These are phyloP conservation scores for Pseudocercospora fijiensis DNA, from an alignment of 2,329 filamentous ascomycete species.

Conservation along the genomic window DNA sequence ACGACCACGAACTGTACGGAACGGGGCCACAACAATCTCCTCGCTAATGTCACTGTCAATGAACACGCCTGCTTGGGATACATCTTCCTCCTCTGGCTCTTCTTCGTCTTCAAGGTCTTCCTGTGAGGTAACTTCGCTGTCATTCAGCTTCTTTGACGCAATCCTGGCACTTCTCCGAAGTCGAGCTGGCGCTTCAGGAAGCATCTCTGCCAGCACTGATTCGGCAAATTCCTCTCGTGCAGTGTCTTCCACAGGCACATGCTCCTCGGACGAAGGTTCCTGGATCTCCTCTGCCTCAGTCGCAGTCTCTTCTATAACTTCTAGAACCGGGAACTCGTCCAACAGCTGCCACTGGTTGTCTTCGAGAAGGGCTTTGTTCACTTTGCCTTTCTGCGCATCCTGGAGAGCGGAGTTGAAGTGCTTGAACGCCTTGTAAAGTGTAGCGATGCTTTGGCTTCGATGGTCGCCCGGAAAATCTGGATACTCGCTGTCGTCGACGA, in stretches of 20 bases:
- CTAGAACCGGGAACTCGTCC: conserved; percentile 23
- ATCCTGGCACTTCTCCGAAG: conserved; percentile 10
- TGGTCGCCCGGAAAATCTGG: conserved; percentile 14
- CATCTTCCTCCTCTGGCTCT: not conserved
- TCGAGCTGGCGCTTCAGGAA: not conserved
- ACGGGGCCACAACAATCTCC: not conserved
- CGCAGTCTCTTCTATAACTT: conserved; percentile 7
- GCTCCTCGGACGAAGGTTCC: not conserved
- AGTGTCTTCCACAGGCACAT: not conserved
- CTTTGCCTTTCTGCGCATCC: conserved; percentile 25
- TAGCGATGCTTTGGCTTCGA: conserved; percentile 6
- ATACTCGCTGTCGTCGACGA: conserved; percentile 14
- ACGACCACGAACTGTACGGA: not conserved
- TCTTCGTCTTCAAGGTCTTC: not conserved
- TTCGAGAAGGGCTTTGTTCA: conserved; percentile 23
- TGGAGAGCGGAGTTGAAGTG: conserved; percentile 29
- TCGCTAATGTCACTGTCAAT: not conserved
- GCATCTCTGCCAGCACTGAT: not conserved
- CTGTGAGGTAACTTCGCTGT: not conserved
- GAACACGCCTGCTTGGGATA: not conserved
- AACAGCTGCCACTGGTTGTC: conserved; percentile 27
- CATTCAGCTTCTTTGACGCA: not conserved
- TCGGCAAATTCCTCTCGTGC: not conserved
- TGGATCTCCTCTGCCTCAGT: conserved; percentile 5
- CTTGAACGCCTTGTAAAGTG: conserved; percentile 16